Percentiles rank a stretch among this genome's conserved stretches.
Evolutionary conservation across 129 eudicot species (phyloP).

Genomic region (Arctium minus): DNA sequence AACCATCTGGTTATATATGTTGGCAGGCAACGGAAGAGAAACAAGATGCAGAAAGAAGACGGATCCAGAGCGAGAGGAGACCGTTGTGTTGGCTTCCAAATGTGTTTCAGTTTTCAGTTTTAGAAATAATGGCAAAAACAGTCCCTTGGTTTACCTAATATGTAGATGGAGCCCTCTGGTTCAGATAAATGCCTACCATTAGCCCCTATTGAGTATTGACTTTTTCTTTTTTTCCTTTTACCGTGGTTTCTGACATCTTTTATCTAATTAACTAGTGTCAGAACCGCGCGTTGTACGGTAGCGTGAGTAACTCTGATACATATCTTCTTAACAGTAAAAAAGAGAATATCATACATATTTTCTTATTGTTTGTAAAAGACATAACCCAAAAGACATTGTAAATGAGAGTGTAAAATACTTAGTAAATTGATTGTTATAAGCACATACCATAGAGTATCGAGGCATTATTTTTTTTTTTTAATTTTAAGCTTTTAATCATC

Average conservation of each 20-base stretch:
- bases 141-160: background rate
- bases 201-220: background rate
- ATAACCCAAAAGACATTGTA: no score
- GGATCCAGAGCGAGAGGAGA: background rate
- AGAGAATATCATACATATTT: no score
- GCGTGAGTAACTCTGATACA: no score
- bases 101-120: background rate
- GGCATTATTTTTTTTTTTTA: no score
- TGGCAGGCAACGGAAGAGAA: background rate
- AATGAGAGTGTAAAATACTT: no score
- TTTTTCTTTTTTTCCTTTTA: background rate
- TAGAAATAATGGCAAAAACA: background rate
- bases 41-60: background rate
- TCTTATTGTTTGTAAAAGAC: no score
- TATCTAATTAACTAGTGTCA: background rate
- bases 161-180: background rate
- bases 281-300: no score
- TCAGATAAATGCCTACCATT: background rate
- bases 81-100: background rate
- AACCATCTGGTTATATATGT: conserved; percentile 3
- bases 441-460: no score
- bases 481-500: no score
- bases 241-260: background rate
- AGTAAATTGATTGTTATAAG: no score
- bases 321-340: no score